Percentiles rank a stretch among this genome's conserved stretches.
phyloP scores from a whole-genome alignment of 495 filamentous ascomycete genomes.

The Thermothielavioides terrestris region DNA sequence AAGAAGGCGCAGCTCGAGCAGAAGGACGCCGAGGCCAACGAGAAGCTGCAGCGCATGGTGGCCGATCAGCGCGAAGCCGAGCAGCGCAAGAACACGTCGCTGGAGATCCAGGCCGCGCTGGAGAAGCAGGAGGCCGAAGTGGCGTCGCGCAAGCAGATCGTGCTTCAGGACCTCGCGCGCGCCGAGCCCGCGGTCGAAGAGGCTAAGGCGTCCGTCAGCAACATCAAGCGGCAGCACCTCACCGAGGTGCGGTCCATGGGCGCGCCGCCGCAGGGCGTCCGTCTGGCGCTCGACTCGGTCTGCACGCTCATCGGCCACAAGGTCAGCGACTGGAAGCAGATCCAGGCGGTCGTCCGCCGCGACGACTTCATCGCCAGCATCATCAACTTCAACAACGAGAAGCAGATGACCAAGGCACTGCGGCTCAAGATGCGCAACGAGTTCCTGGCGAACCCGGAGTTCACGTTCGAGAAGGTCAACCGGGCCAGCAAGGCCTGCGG shows the following conservation, averaged over 20 bases:
- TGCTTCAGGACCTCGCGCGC: slow-evolving; percentile 76
- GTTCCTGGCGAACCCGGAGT: slow-evolving; percentile 84
- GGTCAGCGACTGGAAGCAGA: slow-evolving; percentile 79
- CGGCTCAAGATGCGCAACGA: slow-evolving; percentile 86
- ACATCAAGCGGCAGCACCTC: slow-evolving; percentile 93
- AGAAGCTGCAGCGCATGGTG: slow-evolving; percentile 95
- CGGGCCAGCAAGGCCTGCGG: slow-evolving; percentile 95
- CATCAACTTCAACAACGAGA: slow-evolving; percentile 93
- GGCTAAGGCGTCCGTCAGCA: slow-evolving; percentile 90
- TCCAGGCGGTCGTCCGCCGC: slow-evolving; percentile 74
- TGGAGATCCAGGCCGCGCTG: slow-evolving; percentile 79
- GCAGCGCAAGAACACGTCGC: slow-evolving; percentile 73
- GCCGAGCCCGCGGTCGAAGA: slow-evolving; percentile 91
- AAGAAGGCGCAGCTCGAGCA: slow-evolving; percentile 89
- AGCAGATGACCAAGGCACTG: slow-evolving; percentile 78
- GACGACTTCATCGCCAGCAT: slow-evolving; percentile 99
- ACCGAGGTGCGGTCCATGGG: slow-evolving; percentile 97
- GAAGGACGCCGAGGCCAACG: slow-evolving; percentile 92
- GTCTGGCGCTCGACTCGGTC: slow-evolving; percentile 87
- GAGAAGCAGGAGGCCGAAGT: slow-evolving; percentile 89
- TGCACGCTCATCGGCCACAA: slow-evolving; percentile 91
- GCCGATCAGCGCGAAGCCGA: slow-evolving; percentile 94
- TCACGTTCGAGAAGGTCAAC: slow-evolving; percentile 91
- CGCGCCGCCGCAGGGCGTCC: slow-evolving; percentile 80
- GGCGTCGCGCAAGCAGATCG: slow-evolving; percentile 70